phyloP scores from a whole-genome alignment of 441 rosid genomes.

The Euphorbia corollata region DNA sequence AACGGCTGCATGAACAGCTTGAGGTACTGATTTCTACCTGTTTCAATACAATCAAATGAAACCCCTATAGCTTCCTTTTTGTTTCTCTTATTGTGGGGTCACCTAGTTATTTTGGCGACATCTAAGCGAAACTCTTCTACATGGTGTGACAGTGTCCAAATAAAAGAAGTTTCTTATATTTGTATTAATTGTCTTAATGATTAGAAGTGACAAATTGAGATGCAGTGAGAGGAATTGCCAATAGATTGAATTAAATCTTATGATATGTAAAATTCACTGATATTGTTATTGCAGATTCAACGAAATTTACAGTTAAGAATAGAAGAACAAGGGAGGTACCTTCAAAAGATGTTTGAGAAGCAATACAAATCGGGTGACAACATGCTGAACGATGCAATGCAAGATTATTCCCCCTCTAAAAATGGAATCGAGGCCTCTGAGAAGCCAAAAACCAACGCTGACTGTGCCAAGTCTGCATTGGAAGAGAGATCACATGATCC shows the following conservation, averaged over 20 bases:
- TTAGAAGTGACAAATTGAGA: too few species aligned
- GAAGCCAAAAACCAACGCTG: conserved; percentile 15
- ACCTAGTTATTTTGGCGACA: too few species aligned
- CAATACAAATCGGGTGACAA: conserved; percentile 57
- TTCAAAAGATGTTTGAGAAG: conserved; percentile 93
- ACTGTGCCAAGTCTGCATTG: conserved; percentile 15
- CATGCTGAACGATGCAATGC: conserved; percentile 36
- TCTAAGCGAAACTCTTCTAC: too few species aligned
- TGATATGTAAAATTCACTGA: background rate
- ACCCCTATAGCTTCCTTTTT: background rate
- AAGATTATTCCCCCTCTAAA: conserved; percentile 27
- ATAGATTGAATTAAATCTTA: background rate
- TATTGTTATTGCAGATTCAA: conserved; percentile 55
- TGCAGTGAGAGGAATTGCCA: too few species aligned
- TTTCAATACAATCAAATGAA: background rate
- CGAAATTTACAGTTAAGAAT: conserved; percentile 82
- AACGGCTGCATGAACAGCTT: conserved; percentile 84
- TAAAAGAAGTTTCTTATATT: too few species aligned
- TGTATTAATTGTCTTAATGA: too few species aligned
- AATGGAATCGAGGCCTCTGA: conserved; percentile 21
- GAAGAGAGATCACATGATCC: conserved; percentile 26
- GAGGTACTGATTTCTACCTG: conserved; percentile 43
- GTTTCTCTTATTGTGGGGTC: too few species aligned
- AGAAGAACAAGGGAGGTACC: conserved; percentile 91
- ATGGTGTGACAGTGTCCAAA: too few species aligned